Evolutionary conservation across 176 grass and related monocot genomes (phyloP).

Genomic region (Thalia dealbata): DNA sequence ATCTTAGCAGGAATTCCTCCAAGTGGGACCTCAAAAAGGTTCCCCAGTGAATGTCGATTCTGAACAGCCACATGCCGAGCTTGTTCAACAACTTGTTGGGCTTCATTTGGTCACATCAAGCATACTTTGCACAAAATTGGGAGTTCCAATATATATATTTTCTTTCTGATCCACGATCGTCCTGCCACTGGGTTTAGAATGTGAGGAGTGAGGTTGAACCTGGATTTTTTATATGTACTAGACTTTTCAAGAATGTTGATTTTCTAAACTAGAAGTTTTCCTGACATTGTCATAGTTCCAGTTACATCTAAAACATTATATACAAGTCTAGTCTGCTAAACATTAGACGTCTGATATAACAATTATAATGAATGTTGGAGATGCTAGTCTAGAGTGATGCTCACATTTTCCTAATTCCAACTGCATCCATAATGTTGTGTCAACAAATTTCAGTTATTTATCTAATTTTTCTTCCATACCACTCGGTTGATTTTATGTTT

Average conservation of each 20-base stretch:
- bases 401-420: not conserved
- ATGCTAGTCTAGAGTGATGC: not conserved
- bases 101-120: not conserved
- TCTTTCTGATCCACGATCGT: not conserved
- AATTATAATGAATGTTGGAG: not conserved
- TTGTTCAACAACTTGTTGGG: not conserved
- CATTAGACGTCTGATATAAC: not conserved
- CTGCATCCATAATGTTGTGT: not conserved
- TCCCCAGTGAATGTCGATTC: not conserved
- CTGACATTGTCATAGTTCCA: not conserved
- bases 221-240: not conserved
- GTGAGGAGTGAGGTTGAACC: not conserved
- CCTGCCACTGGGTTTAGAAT: not conserved
- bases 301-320: not conserved
- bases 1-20: not conserved
- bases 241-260: not conserved
- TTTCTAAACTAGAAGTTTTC: not conserved
- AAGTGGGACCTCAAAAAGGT: not conserved
- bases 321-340: not conserved
- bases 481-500: slow-evolving; percentile 15
- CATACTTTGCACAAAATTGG: not conserved
- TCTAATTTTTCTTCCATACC: not conserved
- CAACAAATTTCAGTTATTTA: not conserved
- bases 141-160: not conserved
- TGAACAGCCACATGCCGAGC: not conserved